phyloP scores from a whole-genome alignment of 2,329 filamentous ascomycete species.

The Aspergillus tanneri region DNA sequence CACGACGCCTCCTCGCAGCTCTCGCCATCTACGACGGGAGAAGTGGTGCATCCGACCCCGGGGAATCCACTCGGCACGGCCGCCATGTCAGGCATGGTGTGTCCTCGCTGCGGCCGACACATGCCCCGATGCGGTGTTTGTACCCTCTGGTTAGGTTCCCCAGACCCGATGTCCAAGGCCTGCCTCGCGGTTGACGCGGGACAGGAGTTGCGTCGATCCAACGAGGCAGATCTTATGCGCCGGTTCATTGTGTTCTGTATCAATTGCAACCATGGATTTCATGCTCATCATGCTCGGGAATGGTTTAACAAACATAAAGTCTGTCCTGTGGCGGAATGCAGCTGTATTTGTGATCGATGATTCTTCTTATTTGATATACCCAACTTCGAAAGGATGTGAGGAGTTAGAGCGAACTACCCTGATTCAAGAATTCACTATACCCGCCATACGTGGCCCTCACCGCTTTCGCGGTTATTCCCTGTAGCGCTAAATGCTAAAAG shows the following conservation, averaged over 20 bases:
- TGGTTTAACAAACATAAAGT: conserved; percentile 55
- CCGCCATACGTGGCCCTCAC: no score
- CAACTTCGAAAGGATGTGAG: background rate
- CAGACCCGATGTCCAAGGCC: conserved; percentile 52
- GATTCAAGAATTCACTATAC: no score
- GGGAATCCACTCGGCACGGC: conserved; percentile 38
- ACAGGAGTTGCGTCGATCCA: conserved; percentile 24
- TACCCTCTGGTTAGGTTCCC: conserved; percentile 60
- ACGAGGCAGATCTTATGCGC: conserved; percentile 50
- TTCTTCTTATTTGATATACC: conserved; percentile 14
- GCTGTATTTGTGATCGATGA: conserved; percentile 40
- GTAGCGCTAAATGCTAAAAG: no score
- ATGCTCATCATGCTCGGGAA: conserved; percentile 61
- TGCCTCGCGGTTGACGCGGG: conserved; percentile 36
- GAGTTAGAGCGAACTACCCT: no score
- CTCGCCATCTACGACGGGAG: conserved; percentile 26
- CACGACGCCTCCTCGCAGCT: conserved; percentile 37
- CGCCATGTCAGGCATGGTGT: conserved; percentile 53
- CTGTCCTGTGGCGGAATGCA: conserved; percentile 43
- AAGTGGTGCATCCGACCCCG: conserved; percentile 36
- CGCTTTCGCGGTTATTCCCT: no score
- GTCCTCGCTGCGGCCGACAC: conserved; percentile 61
- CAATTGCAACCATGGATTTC: conserved; percentile 63
- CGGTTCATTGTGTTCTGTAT: conserved; percentile 62
- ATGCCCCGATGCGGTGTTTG: conserved; percentile 65